Percentiles rank a stretch among this genome's conserved stretches.
phyloP scores from a whole-genome alignment of 495 filamentous ascomycete genomes.

The Neurospora tetrasperma region DNA sequence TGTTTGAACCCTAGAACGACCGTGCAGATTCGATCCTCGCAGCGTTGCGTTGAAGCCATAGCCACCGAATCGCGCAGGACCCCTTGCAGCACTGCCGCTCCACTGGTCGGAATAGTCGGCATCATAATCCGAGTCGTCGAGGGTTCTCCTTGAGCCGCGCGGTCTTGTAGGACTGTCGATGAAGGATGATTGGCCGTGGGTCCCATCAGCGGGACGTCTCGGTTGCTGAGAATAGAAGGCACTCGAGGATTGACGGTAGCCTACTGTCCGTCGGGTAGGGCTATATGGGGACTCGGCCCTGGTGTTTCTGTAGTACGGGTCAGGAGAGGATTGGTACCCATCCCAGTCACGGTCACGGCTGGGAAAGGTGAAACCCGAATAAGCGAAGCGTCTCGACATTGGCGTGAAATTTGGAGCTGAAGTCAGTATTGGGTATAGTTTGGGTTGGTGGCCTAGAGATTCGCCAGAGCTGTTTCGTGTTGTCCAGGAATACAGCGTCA shows the following conservation, averaged over 20 bases:
- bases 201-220: background rate
- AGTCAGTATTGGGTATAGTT: background rate
- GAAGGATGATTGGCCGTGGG: background rate
- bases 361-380: background rate
- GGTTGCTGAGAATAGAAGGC: background rate
- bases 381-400: background rate
- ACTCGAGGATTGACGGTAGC: background rate
- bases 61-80: background rate
- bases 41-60: background rate
- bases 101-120: background rate
- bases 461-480: background rate
- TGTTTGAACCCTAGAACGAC: background rate
- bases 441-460: background rate
- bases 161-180: background rate
- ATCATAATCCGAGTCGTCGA: background rate
- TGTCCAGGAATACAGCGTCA: background rate
- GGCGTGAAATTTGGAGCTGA: no score
- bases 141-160: background rate
- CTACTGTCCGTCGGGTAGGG: background rate
- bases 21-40: background rate
- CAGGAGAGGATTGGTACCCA: background rate
- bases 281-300: background rate
- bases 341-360: background rate
- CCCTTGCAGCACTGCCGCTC: background rate
- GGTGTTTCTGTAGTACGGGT: background rate